These are phyloP conservation scores for Ceratocystis variospora DNA, from an alignment of 2,329 filamentous ascomycete genomes.

Conservation along the genomic window DNA sequence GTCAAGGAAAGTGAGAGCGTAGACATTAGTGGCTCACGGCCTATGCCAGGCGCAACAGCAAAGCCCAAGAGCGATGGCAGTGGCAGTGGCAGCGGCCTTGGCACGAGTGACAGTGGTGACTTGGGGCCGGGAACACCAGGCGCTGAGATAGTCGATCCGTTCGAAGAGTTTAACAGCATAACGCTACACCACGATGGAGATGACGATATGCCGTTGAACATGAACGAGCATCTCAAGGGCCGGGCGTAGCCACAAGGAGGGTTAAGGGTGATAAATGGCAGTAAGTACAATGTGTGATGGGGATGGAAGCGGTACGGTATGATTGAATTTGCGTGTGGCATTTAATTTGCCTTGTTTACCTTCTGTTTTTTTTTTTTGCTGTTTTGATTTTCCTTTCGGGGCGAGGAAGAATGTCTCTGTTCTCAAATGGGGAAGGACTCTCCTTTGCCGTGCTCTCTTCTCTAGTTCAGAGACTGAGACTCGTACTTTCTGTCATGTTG, in stretches of 20 bases:
- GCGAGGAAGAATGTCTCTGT: not conserved
- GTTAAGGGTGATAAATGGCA: not conserved
- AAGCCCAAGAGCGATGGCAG: slow-evolving; percentile 13
- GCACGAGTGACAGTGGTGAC: slow-evolving; percentile 52
- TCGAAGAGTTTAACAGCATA: slow-evolving; percentile 97
- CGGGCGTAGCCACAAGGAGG: slow-evolving; percentile 9
- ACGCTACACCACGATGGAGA: slow-evolving; percentile 95
- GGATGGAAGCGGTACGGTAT: not conserved
- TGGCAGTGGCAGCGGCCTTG: not conserved
- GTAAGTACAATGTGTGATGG: not conserved
- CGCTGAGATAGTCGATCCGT: slow-evolving; percentile 72
- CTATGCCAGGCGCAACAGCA: slow-evolving; percentile 25
- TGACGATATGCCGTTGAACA: slow-evolving; percentile 36
- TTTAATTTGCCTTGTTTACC: not conserved
- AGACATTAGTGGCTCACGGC: slow-evolving; percentile 55
- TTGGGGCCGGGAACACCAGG: slow-evolving; percentile 82
- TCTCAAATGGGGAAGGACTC: not conserved
- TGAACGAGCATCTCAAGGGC: slow-evolving; percentile 23
- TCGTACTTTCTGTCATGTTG: not conserved
- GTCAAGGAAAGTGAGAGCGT: slow-evolving; percentile 96
- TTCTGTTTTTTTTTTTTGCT: slow-evolving; percentile 1
- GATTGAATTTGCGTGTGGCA: not conserved
- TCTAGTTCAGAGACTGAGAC: not conserved
- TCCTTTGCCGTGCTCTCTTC: not conserved
- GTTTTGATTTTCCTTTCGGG: slow-evolving; percentile 1